A percentile compares a stretch with the other conserved stretches of the same genome.
phyloP scores from a whole-genome alignment of 2,329 filamentous ascomycete genomes.

The Pseudogymnoascus sp. region DNA sequence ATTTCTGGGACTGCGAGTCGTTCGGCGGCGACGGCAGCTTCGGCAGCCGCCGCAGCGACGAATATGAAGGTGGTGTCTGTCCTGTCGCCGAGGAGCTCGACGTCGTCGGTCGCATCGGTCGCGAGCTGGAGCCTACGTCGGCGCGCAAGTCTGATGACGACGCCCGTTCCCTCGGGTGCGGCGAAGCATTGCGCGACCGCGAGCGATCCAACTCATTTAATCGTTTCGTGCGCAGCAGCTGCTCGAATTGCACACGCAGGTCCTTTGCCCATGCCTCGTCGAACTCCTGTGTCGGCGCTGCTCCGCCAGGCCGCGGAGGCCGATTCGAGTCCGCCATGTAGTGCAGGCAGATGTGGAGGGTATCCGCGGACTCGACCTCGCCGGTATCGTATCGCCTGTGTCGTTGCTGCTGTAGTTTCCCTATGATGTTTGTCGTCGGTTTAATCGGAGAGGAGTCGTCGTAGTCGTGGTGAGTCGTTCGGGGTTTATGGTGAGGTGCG shows the following conservation, averaged over 20 bases:
- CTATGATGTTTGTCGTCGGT: neutral
- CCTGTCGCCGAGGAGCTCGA: slow-evolving; percentile 34
- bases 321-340: slow-evolving; percentile 25
- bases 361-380: slow-evolving; percentile 13
- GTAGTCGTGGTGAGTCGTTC: neutral
- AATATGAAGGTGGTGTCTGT: slow-evolving; percentile 50
- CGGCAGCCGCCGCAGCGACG: slow-evolving; percentile 56
- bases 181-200: slow-evolving; percentile 51
- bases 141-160: slow-evolving; percentile 43
- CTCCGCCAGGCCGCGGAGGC: slow-evolving; percentile 11
- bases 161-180: slow-evolving; percentile 42
- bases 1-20: slow-evolving; percentile 64
- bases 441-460: neutral
- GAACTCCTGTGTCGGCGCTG: slow-evolving; percentile 27
- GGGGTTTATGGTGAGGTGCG: neutral
- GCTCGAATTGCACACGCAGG: slow-evolving; percentile 76
- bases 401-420: slow-evolving; percentile 1
- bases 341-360: slow-evolving; percentile 21
- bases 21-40: slow-evolving; percentile 69
- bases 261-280: slow-evolving; percentile 73
- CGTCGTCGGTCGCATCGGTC: slow-evolving; percentile 35
- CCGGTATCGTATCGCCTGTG: slow-evolving; percentile 10
- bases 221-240: slow-evolving; percentile 76
- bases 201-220: slow-evolving; percentile 72
- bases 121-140: slow-evolving; percentile 31